phyloP scores from a whole-genome alignment of 768 basidiomycete species.

The Auriculariales sp. region DNA sequence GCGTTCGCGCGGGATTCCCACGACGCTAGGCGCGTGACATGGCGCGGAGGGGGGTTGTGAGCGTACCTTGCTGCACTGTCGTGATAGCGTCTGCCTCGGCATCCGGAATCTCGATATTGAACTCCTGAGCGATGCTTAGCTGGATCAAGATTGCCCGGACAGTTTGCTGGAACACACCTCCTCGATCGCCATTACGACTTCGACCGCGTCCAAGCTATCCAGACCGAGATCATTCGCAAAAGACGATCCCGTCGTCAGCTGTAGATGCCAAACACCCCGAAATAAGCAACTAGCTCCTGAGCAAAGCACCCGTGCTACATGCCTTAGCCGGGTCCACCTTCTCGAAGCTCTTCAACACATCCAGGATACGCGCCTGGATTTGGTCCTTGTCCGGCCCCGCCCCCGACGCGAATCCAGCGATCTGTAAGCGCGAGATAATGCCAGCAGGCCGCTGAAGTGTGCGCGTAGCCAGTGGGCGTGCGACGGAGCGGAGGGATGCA shows the following conservation, averaged over 20 bases:
- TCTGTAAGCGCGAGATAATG: not conserved
- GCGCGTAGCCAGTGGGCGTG: not conserved
- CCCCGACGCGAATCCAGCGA: conserved; percentile 47
- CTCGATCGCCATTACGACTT: conserved; percentile 98
- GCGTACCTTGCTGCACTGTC: conserved; percentile 77
- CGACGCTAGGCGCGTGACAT: not conserved
- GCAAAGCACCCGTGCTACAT: conserved; percentile 14
- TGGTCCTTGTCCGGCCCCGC: conserved; percentile 49
- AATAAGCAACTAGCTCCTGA: not conserved
- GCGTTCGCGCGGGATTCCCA: not conserved
- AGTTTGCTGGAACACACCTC: conserved; percentile 34
- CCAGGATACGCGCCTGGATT: conserved; percentile 62
- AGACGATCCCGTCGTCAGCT: conserved; percentile 53
- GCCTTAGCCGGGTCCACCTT: conserved; percentile 70
- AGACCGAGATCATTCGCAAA: conserved; percentile 79
- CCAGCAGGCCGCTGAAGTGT: not conserved
- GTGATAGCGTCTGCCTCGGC: conserved; percentile 89
- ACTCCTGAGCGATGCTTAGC: conserved; percentile 49
- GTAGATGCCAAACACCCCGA: not conserved
- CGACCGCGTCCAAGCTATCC: conserved; percentile 93
- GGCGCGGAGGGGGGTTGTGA: conserved; percentile 5
- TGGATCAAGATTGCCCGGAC: not conserved
- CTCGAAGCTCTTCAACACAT: conserved; percentile 79
- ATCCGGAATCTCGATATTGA: conserved; percentile 95
- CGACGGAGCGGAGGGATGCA: not conserved